phyloP scores from a whole-genome alignment of 2,329 filamentous ascomycete genomes.

The Xylaria sp. region DNA sequence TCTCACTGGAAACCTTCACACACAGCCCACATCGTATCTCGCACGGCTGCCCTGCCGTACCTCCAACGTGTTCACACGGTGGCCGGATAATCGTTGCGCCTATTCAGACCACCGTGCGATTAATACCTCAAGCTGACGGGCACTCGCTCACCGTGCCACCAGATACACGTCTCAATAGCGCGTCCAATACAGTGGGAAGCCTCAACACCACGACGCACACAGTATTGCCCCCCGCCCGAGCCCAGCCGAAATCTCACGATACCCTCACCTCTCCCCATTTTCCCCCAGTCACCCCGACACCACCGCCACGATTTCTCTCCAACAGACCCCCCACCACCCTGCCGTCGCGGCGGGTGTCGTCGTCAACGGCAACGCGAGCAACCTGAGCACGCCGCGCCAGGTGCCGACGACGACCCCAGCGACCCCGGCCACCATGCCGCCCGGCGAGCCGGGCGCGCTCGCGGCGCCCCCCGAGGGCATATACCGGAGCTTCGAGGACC shows the following conservation, averaged over 20 bases:
- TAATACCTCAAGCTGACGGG: not conserved
- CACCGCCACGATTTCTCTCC: constrained; percentile 42
- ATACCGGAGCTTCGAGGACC: constrained; percentile 61
- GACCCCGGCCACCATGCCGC: constrained; percentile 31
- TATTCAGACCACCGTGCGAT: constrained; percentile 9
- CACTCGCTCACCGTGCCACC: not conserved
- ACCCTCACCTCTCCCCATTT: constrained; percentile 23
- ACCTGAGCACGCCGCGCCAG: constrained; percentile 35
- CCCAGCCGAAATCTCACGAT: constrained; percentile 17
- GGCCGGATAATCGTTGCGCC: constrained; percentile 3
- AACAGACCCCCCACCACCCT: constrained; percentile 38
- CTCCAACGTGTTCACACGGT: constrained; percentile 23
- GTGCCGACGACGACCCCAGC: constrained; percentile 29
- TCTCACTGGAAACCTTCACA: not conserved
- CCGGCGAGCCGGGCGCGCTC: constrained; percentile 40
- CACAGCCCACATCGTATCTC: not conserved
- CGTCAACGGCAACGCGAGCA: constrained; percentile 36
- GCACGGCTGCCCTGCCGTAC: constrained; percentile 17
- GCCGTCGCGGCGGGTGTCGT: constrained; percentile 37
- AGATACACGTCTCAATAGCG: constrained; percentile 4
- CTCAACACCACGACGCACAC: constrained; percentile 1
- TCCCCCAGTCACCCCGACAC: constrained; percentile 24
- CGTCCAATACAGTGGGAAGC: constrained; percentile 11
- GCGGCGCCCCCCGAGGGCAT: constrained; percentile 63
- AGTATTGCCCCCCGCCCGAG: not conserved